Conservation (phyloP, 352 stramenopile species). For the Phytopythium mirpurense region DNA sequence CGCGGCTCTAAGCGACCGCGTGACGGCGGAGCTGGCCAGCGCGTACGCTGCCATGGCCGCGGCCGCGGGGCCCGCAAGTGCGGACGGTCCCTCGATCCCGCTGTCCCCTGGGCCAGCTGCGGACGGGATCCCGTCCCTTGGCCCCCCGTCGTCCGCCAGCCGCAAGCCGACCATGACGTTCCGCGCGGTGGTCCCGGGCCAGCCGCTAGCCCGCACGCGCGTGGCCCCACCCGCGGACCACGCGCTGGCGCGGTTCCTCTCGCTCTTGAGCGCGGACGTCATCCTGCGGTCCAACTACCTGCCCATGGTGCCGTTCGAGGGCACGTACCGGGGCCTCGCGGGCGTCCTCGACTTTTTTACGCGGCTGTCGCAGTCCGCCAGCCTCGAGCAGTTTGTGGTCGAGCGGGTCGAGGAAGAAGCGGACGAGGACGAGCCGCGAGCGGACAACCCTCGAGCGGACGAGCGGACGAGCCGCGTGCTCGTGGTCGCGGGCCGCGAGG, state of each 20-base stretch:
- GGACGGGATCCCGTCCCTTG: too few relatives aligned
- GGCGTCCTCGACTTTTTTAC: slow-evolving; percentile 80
- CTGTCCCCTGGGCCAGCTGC: too few relatives aligned
- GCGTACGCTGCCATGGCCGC: slow-evolving; percentile 1
- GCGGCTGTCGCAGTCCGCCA: slow-evolving; percentile 56
- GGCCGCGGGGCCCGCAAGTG: slow-evolving; percentile 7
- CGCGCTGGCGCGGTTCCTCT: slow-evolving; percentile 68
- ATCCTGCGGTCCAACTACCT: slow-evolving; percentile 83
- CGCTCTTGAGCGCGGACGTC: slow-evolving; percentile 68
- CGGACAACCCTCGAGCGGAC: slow-evolving; percentile 10
- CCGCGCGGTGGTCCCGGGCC: slow-evolving; percentile 40
- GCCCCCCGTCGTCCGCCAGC: too few relatives aligned
- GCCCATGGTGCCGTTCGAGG: slow-evolving; percentile 87
- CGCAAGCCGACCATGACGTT: slow-evolving; percentile 39
- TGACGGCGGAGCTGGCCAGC: slow-evolving; percentile 30
- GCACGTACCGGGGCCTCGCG: slow-evolving; percentile 71
- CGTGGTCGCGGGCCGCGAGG: slow-evolving; percentile 69
- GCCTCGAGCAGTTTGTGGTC: slow-evolving; percentile 73
- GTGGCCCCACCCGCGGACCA: slow-evolving; percentile 50
- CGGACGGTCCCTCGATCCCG: too few relatives aligned
- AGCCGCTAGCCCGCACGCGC: slow-evolving; percentile 45
- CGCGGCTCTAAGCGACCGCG: slow-evolving; percentile 46
- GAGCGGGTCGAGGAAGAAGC: slow-evolving; percentile 65
- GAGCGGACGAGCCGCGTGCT: slow-evolving; percentile 49
- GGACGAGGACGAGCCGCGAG: slow-evolving; percentile 20